A percentile compares a stretch with the other conserved stretches of the same genome.
Conservation (phyloP, 768 basidiomycete genomes). For the Boletus tomentosulus region DNA sequence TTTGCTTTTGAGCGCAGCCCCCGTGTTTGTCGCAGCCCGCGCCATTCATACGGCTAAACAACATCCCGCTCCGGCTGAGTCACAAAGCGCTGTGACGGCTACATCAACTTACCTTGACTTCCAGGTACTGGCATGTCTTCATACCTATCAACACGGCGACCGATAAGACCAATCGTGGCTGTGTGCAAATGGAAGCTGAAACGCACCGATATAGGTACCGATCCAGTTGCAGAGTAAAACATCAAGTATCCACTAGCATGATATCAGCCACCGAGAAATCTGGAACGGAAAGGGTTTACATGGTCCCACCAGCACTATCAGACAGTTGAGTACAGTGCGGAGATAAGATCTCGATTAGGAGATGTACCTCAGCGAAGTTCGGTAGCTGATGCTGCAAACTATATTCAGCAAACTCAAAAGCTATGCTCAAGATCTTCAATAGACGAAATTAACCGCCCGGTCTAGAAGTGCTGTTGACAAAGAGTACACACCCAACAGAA, state of each 20-base stretch:
- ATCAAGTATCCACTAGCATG: constrained; percentile 74
- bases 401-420: constrained; percentile 87
- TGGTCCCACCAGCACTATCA: constrained; percentile 90
- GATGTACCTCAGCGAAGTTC: constrained; percentile 78
- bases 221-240: constrained; percentile 87
- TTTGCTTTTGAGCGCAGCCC: constrained; percentile 76
- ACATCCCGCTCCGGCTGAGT: neutral
- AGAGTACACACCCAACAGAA: constrained; percentile 74
- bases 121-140: constrained; percentile 83
- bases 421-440: constrained; percentile 74
- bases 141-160: constrained; percentile 49
- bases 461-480: neutral
- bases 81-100: neutral
- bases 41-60: constrained; percentile 76
- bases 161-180: constrained; percentile 12
- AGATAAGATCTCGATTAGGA: constrained; percentile 12
- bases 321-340: constrained; percentile 14
- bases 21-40: constrained; percentile 72
- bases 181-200: constrained; percentile 4
- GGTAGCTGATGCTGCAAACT: constrained; percentile 83
- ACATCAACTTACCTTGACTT: constrained; percentile 63
- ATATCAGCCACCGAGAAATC: constrained; percentile 9
- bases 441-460: constrained; percentile 8
- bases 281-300: constrained; percentile 41
- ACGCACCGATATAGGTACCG: constrained; percentile 73